Percentiles rank a stretch among this genome's conserved stretches.
phyloP scores from a whole-genome alignment of 163 green algal genomes.

The Picocystis sp. region DNA sequence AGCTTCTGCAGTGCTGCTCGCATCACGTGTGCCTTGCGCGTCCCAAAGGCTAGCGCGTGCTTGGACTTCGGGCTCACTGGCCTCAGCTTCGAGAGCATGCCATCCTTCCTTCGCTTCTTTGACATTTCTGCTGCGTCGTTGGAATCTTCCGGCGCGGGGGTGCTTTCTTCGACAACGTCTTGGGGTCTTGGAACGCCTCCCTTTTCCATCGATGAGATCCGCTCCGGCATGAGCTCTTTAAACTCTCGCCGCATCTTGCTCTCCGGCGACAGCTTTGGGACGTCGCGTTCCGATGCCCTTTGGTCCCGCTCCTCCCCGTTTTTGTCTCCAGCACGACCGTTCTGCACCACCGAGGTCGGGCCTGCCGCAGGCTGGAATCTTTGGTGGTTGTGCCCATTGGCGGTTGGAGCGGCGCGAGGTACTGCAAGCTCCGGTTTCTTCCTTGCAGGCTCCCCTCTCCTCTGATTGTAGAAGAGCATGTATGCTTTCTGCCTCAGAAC shows the following conservation, averaged over 20 bases:
- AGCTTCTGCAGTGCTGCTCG: no score
- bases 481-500: slow-evolving; percentile 79
- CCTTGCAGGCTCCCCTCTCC: background rate
- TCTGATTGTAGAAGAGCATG: slow-evolving; percentile 82
- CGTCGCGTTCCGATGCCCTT: background rate
- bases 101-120: no score
- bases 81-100: no score
- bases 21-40: no score
- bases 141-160: no score
- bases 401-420: background rate
- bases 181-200: background rate
- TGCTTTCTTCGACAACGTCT: background rate
- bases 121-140: no score
- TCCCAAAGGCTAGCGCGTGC: no score
- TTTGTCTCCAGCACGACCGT: background rate
- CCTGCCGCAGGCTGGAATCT: background rate
- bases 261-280: background rate
- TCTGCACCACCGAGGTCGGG: background rate
- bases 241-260: background rate
- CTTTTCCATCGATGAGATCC: background rate
- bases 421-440: background rate
- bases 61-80: no score
- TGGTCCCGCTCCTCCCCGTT: background rate
- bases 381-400: background rate
- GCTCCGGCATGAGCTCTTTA: background rate